Percentiles rank a stretch among this genome's conserved stretches.
Conservation (phyloP, 352 stramenopile species). For the Phytophthora sojae region DNA sequence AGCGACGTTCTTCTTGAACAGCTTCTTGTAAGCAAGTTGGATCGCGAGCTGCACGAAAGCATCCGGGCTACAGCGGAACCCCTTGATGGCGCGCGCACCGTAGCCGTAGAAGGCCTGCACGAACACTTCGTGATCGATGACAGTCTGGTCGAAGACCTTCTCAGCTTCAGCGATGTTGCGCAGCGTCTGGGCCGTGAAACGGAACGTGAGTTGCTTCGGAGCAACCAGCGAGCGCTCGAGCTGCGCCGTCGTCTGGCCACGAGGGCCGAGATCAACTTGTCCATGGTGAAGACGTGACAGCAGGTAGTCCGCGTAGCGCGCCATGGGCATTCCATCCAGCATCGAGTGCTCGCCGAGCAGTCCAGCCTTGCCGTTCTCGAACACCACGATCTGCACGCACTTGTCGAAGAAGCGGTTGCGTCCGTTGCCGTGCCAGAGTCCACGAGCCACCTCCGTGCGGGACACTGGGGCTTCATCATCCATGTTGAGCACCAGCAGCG, state of each 20-base stretch:
- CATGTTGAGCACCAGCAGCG: constrained; percentile 72
- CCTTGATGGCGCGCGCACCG: constrained; percentile 91
- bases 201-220: constrained; percentile 60
- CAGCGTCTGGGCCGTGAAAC: constrained; percentile 58
- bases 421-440: constrained; percentile 86
- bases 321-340: constrained; percentile 89
- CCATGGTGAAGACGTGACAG: constrained; percentile 59
- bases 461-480: constrained; percentile 71
- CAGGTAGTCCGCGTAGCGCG: constrained; percentile 71
- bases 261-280: constrained; percentile 56
- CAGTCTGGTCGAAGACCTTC: constrained; percentile 70
- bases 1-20: constrained; percentile 63
- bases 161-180: constrained; percentile 59
- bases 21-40: constrained; percentile 92
- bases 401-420: constrained; percentile 98
- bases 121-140: constrained; percentile 89
- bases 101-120: constrained; percentile 92
- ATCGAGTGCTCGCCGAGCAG: constrained; percentile 95
- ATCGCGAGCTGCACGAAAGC: constrained; percentile 96
- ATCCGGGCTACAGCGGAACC: constrained; percentile 92
- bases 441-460: constrained; percentile 67
- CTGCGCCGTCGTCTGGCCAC: constrained; percentile 51
- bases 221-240: constrained; percentile 36
- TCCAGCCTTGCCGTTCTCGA: constrained; percentile 95
- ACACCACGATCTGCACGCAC: constrained; percentile 96